A percentile compares a stretch with the other conserved stretches of the same genome.
Conservation (phyloP, 495 filamentous ascomycete species). For the Aspergillus homomorphus region DNA sequence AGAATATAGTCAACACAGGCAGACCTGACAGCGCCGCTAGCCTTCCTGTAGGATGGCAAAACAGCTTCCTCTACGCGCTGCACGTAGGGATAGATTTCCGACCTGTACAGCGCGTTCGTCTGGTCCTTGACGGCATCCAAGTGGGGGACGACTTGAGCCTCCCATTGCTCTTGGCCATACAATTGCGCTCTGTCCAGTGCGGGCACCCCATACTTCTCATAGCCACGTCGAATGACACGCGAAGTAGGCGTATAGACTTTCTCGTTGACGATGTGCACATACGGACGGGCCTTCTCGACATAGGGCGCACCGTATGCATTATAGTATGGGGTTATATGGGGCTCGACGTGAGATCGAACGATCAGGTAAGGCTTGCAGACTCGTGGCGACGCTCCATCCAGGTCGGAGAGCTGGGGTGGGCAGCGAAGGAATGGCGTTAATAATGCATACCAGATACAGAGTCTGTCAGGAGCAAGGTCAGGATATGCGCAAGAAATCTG, state of each 20-base stretch:
- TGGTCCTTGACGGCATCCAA: slow-evolving; percentile 59
- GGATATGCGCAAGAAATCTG: neutral
- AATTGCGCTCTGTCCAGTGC: slow-evolving; percentile 61
- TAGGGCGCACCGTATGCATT: slow-evolving; percentile 78
- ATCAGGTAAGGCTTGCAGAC: slow-evolving; percentile 85
- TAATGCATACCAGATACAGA: slow-evolving; percentile 82
- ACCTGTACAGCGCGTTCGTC: slow-evolving; percentile 62
- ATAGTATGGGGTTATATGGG: slow-evolving; percentile 85
- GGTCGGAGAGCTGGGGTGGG: slow-evolving; percentile 62
- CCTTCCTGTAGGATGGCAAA: slow-evolving; percentile 69
- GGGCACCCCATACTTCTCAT: slow-evolving; percentile 74
- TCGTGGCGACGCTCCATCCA: slow-evolving; percentile 66
- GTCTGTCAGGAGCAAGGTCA: slow-evolving; percentile 41
- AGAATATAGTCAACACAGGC: slow-evolving; percentile 69
- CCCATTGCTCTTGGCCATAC: slow-evolving; percentile 71
- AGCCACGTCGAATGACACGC: slow-evolving; percentile 58
- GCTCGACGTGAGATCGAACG: slow-evolving; percentile 62
- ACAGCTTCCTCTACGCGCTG: slow-evolving; percentile 52
- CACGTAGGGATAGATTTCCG: slow-evolving; percentile 69
- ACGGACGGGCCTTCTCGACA: slow-evolving; percentile 71
- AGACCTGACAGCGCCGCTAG: slow-evolving; percentile 55
- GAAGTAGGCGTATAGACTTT: slow-evolving; percentile 64
- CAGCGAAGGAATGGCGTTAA: slow-evolving; percentile 79
- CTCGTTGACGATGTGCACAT: slow-evolving; percentile 64
- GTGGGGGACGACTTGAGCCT: slow-evolving; percentile 69